Conservation (phyloP, 768 basidiomycete species). For the Galerina marginata region DNA sequence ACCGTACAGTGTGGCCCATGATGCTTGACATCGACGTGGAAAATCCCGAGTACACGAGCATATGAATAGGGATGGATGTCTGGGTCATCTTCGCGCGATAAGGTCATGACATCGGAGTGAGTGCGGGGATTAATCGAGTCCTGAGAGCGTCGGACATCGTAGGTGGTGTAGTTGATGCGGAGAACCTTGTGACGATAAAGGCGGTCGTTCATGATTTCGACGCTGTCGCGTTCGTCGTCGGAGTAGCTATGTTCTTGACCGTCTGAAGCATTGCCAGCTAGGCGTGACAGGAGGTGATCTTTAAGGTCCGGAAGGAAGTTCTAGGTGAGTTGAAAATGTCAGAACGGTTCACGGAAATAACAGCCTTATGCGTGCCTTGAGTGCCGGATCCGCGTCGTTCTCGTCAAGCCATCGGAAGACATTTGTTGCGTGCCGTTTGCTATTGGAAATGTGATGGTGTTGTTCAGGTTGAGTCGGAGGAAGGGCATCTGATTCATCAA, state of each 20-base stretch:
- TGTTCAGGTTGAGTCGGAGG: slow-evolving; percentile 4
- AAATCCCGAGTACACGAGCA: no score
- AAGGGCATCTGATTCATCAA: background rate
- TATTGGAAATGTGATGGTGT: slow-evolving; percentile 13
- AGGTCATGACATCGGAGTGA: no score
- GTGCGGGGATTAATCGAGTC: no score
- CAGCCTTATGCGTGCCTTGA: slow-evolving; percentile 24
- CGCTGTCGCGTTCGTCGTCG: slow-evolving; percentile 11
- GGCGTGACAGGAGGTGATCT: slow-evolving; percentile 32
- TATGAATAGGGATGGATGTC: no score
- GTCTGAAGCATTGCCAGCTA: slow-evolving; percentile 25
- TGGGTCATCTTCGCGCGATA: no score
- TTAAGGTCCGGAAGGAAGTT: slow-evolving; percentile 34
- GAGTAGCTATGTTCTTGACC: slow-evolving; percentile 31
- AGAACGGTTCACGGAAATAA: background rate
- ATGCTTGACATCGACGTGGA: no score
- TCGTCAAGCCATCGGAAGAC: slow-evolving; percentile 13
- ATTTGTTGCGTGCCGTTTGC: background rate
- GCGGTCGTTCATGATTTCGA: slow-evolving; percentile 17
- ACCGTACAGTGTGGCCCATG: no score
- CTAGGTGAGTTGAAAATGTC: slow-evolving; percentile 17
- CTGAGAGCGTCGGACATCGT: slow-evolving; percentile 32
- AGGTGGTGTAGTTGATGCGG: slow-evolving; percentile 47
- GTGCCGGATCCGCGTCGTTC: slow-evolving; percentile 27
- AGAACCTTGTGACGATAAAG: slow-evolving; percentile 34